Percentiles rank a stretch among this genome's conserved stretches.
These are phyloP conservation scores for Pugionium cornutum DNA, from an alignment of 345 rosid genomes.

Conservation along the genomic window DNA sequence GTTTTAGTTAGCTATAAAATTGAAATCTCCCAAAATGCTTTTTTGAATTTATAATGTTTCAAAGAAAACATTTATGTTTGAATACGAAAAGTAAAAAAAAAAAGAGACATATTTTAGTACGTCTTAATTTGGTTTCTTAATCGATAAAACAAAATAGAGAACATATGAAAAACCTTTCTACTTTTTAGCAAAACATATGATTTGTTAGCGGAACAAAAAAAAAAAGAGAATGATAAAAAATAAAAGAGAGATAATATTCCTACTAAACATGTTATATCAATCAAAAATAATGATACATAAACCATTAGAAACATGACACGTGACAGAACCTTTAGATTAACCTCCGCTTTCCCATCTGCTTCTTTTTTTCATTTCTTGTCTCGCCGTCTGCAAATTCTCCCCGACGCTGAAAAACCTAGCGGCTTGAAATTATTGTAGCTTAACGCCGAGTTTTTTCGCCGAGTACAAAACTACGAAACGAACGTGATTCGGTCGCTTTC, in stretches of 20 bases:
- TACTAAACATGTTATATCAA: too few relatives aligned
- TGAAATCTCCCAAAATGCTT: background rate
- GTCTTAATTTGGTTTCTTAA: too few relatives aligned
- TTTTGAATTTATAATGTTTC: too few relatives aligned
- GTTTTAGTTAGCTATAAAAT: conserved; percentile 18
- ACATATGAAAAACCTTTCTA: too few relatives aligned
- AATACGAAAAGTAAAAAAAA: too few relatives aligned
- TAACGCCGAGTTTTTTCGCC: background rate
- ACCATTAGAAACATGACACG: conserved; percentile 4
- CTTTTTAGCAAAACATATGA: too few relatives aligned
- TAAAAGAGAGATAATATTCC: background rate
- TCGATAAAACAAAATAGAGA: too few relatives aligned
- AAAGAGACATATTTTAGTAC: too few relatives aligned
- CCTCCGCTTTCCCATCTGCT: conserved; percentile 17
- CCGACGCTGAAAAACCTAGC: conserved; percentile 34
- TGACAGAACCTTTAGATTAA: conserved; percentile 1
- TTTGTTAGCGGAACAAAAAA: too few relatives aligned
- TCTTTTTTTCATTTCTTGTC: conserved; percentile 19
- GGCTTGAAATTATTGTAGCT: background rate
- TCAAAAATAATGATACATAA: background rate
- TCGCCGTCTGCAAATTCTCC: conserved; percentile 39
- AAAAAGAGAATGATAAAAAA: too few relatives aligned
- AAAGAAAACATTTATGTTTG: too few relatives aligned
- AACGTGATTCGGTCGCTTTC: background rate
- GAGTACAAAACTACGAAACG: background rate